These are phyloP conservation scores for Bonia amplexicaulis DNA, from an alignment of 176 grass and related monocot species.

Conservation along the genomic window DNA sequence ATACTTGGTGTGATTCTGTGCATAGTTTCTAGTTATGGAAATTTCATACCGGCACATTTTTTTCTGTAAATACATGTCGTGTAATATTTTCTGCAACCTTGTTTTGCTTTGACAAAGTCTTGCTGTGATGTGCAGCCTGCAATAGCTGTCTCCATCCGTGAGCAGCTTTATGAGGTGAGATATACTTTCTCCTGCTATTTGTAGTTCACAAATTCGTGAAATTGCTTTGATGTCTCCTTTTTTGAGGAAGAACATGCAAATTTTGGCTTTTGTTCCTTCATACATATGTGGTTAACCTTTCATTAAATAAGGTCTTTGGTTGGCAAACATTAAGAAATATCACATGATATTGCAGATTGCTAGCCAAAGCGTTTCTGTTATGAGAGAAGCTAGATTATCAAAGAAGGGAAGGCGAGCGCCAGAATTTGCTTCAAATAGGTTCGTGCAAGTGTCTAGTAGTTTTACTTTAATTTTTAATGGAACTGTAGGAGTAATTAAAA, in stretches of 20 bases:
- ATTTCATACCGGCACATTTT: not conserved
- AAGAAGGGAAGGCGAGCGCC: constrained; percentile 80
- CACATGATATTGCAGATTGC: constrained; percentile 48
- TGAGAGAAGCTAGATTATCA: constrained; percentile 72
- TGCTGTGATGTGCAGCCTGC: constrained; percentile 58
- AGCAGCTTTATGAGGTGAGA: constrained; percentile 96
- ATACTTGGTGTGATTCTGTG: not conserved
- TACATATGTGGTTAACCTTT: not conserved
- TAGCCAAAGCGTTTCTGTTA: constrained; percentile 82
- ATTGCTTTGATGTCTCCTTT: not conserved
- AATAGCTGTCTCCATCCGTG: constrained; percentile 84
- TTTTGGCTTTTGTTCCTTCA: not conserved
- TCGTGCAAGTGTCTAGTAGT: constrained; percentile 9
- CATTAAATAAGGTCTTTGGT: not conserved
- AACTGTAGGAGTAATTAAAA: not conserved
- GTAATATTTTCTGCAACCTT: not conserved
- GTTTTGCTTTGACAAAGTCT: constrained; percentile 2
- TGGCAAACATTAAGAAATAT: not conserved
- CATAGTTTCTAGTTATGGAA: not conserved
- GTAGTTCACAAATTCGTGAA: not conserved
- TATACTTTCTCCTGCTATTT: constrained; percentile 14
- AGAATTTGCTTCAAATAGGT: constrained; percentile 74
- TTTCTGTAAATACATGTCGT: not conserved
- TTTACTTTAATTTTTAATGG: constrained; percentile 1
- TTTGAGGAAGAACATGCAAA: not conserved